These are phyloP conservation scores for Fusarium subglutinans DNA, from an alignment of 2,329 filamentous ascomycete genomes.

Conservation along the genomic window DNA sequence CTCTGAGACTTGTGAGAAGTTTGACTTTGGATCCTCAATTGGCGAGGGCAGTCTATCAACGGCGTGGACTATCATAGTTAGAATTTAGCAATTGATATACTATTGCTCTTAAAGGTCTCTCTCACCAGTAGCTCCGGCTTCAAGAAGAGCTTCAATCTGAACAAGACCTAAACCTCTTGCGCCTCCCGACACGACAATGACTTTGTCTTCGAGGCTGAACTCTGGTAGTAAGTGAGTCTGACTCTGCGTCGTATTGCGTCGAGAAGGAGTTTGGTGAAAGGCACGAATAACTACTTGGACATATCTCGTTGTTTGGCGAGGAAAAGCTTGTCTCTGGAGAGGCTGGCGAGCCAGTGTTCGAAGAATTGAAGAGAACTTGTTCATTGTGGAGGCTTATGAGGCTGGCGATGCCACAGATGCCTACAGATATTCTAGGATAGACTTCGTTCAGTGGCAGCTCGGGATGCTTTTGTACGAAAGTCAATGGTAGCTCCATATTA, in stretches of 20 bases:
- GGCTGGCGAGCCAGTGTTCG: conserved; percentile 32
- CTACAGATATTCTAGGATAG: background rate
- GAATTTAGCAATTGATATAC: background rate
- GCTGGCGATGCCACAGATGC: background rate
- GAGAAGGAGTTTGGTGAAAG: conserved; percentile 35
- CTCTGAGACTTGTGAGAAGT: conserved; percentile 72
- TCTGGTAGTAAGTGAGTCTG: conserved; percentile 66
- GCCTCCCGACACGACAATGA: conserved; percentile 79
- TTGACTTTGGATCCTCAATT: conserved; percentile 52
- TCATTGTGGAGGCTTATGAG: conserved; percentile 30
- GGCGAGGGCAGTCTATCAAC: conserved; percentile 70
- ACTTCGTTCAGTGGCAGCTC: background rate
- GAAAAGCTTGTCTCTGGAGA: conserved; percentile 15
- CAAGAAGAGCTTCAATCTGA: conserved; percentile 80
- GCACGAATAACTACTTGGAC: conserved; percentile 22
- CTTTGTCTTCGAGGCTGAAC: conserved; percentile 78
- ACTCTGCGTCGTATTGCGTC: conserved; percentile 24
- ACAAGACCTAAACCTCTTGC: conserved; percentile 81
- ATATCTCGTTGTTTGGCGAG: conserved; percentile 11
- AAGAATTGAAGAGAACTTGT: conserved; percentile 37
- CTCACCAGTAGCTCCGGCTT: conserved; percentile 76
- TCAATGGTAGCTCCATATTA: background rate
- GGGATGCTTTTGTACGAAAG: conserved; percentile 16
- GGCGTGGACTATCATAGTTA: conserved; percentile 65
- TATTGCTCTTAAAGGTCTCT: background rate